Base-by-base conservation (phyloP, 495 filamentous ascomycete genomes). In the Thermochaetoides thermophila region DNA sequence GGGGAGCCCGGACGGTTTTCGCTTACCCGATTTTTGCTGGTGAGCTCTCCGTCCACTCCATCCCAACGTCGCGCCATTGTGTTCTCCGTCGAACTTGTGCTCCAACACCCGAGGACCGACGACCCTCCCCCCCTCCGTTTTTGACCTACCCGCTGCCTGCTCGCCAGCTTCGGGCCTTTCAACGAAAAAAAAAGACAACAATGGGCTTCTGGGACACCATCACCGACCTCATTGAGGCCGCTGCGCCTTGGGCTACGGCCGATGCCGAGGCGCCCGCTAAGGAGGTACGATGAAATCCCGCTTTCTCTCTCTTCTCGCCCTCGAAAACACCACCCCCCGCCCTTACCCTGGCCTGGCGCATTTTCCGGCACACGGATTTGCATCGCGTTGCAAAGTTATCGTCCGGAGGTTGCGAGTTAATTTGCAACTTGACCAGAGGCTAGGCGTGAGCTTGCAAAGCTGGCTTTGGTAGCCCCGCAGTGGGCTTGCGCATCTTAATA, bases 151-250 rank as follows among this genome's bases (percentile, higher is more conserved):
- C n/a, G n/a, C n/a, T n/a, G n/a, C n/a, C n/a, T n/a, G n/a, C n/a
- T n/a, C n/a, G n/a, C n/a, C n/a, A n/a, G n/a, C n/a, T n/a, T n/a
- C n/a, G n/a, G n/a, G n/a, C n/a, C 6, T 6, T 6, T 24, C 11
- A 6, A 24, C 21, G 11, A 24, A 24, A 24, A 6, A 24, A 24
- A 11, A 24, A 29, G 39, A 43, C 47, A 24, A 57, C 46, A 48
- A 71, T 71, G 66, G 68, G 65, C 55, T 60, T 71, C 59, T 73
- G 64, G 59, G 64, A 71, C 53, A 50, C 54, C 45, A 57, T 67
- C 35, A 55, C 51, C 34, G 66, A 69, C 52, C 52, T 71, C 44
- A 49, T 68, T 45, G 64, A 69, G 52, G 68, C 67, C 29, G 65
- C 61, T 34, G 52, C 56, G 53, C 69, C 69, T 45, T 72, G 66